Conservation (phyloP, 2,329 filamentous ascomycete species). For the Alternaria tenuissima region DNA sequence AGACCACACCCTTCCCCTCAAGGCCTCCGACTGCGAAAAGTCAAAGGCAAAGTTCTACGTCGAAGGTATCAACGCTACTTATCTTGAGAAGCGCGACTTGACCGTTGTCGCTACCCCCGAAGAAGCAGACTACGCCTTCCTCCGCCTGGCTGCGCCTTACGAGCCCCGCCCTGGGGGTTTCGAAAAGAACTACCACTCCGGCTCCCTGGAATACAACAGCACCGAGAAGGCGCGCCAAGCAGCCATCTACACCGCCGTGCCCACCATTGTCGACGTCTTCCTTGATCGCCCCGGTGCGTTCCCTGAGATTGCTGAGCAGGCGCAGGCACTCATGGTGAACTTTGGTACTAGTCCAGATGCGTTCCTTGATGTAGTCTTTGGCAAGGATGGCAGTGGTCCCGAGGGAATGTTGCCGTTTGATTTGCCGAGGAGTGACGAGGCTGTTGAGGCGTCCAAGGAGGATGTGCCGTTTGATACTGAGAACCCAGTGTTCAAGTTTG, state of each 20-base stretch:
- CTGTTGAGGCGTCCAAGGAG: slow-evolving; percentile 49
- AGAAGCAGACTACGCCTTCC: slow-evolving; percentile 54
- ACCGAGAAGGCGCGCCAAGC: slow-evolving; percentile 52
- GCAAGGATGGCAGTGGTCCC: slow-evolving; percentile 47
- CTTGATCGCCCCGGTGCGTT: slow-evolving; percentile 57
- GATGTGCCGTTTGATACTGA: slow-evolving; percentile 52
- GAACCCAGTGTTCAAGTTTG: slow-evolving; percentile 48
- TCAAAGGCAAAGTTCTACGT: slow-evolving; percentile 47
- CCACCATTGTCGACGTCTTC: slow-evolving; percentile 55
- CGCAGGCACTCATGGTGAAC: slow-evolving; percentile 52
- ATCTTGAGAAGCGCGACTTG: slow-evolving; percentile 43
- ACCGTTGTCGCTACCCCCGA: slow-evolving; percentile 45
- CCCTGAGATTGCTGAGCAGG: slow-evolving; percentile 53
- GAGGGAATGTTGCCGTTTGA: slow-evolving; percentile 59
- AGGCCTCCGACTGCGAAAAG: slow-evolving; percentile 10
- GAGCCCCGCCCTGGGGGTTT: slow-evolving; percentile 55
- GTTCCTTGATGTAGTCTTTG: slow-evolving; percentile 57
- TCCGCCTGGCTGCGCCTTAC: slow-evolving; percentile 53
- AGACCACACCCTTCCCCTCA: slow-evolving; percentile 41
- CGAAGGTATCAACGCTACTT: slow-evolving; percentile 47
- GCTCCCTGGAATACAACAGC: slow-evolving; percentile 53
- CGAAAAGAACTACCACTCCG: slow-evolving; percentile 52
- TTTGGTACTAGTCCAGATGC: slow-evolving; percentile 54
- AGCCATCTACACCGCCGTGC: slow-evolving; percentile 50
- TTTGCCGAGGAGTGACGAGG: slow-evolving; percentile 55